Conservation (phyloP, 1,139 yeast species). For the Blastobotrys proliferans region DNA sequence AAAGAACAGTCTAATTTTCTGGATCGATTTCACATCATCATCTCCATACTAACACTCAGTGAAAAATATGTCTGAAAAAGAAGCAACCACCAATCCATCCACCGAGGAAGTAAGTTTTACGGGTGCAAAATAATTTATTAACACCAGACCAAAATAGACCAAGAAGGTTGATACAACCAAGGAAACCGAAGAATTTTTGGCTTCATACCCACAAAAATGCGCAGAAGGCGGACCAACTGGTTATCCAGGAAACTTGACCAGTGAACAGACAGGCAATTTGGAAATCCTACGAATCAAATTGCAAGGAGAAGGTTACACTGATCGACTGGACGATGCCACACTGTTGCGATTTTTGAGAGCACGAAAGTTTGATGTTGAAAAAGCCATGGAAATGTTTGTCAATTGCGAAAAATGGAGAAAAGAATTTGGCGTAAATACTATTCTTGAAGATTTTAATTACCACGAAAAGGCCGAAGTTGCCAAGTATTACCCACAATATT, state of each 20-base stretch:
- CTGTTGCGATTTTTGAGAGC: constrained; percentile 90
- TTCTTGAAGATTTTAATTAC: constrained; percentile 81
- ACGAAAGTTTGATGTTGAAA: constrained; percentile 80
- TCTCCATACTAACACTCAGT: background rate
- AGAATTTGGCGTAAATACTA: constrained; percentile 81
- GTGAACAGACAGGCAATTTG: constrained; percentile 59
- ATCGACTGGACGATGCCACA: constrained; percentile 85
- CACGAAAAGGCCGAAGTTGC: constrained; percentile 89
- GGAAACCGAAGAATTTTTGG: constrained; percentile 6
- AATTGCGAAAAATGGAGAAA: constrained; percentile 91
- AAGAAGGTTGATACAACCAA: background rate
- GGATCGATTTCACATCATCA: background rate
- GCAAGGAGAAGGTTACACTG: constrained; percentile 58
- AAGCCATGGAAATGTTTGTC: constrained; percentile 77
- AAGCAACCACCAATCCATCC: background rate
- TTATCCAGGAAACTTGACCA: constrained; percentile 74
- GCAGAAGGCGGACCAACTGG: constrained; percentile 69
- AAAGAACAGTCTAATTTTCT: too few species aligned
- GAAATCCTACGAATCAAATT: constrained; percentile 56
- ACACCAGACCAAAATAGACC: background rate
- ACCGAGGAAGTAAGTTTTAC: background rate
- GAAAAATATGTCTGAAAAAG: background rate
- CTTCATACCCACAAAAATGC: constrained; percentile 59
- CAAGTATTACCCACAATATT: constrained; percentile 88
- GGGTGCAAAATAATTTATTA: background rate